Evolutionary conservation across 257 asterid species (phyloP), one percentile per base, ranked within the genome.

Genomic region (Scutellaria barbata): DNA sequence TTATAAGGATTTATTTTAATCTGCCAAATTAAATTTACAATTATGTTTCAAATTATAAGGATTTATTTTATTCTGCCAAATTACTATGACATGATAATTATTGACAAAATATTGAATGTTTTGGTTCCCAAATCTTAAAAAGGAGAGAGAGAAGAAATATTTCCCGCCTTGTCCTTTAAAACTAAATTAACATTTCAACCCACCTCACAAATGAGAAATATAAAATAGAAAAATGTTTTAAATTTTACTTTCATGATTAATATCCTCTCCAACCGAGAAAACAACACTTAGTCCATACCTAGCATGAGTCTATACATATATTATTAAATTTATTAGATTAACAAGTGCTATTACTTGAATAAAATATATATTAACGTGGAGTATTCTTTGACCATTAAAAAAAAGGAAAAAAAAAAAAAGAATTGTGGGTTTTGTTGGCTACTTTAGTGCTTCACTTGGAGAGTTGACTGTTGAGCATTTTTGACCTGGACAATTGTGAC

Each of bases 381-480:
- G 35, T 30, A 2, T 30, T 30, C 5, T 30, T 30, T 30, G 9
- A n/a, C 3, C 8, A 6, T 0, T 50, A 6, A 22, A 22, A 20
- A 20, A 4, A 16, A 4, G 5, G 9, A 17, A 17, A 16, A 10
- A 5, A n/a, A 60, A n/a, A 6, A 45, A 65, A 20, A 63, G 37
- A 25, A 51, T 42, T 50, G 54, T 60, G 60, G 59, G 8, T 45
- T 37, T 57, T 18, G 39, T 17, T 9, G n/a, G 10, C 12, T 30
- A 30, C 47, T 20, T 5, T 51, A 47, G 48, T 47, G 47, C 46
- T 43, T 57, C 39, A 54, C 57, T 67, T 11, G 5, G 35, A 69
- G 64, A 25, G 63, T 30, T 68, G 52, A 42, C 12, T 16, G 75
- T 45, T 69, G 71, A 62, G 43, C 16, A 50, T 17, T 68, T 75